Conservation (phyloP, 805 yeast genomes). For the Yamadazyma sp. region DNA sequence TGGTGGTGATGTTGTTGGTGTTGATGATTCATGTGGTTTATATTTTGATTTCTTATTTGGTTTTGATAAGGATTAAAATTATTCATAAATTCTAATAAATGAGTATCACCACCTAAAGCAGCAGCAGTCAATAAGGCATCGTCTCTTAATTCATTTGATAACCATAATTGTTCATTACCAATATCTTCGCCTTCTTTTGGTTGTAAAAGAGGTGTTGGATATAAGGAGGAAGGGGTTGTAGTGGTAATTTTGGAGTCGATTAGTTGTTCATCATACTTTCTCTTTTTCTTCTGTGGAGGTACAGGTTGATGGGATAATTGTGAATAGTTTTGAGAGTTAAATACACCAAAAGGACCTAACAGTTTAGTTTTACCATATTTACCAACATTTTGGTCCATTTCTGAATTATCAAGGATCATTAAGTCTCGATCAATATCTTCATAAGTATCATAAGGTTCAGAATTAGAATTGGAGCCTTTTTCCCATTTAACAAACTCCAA, state of each 20-base stretch:
- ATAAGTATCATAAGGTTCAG: constrained; percentile 58
- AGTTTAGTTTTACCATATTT: constrained; percentile 46
- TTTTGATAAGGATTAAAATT: constrained; percentile 8
- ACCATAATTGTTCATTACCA: constrained; percentile 38
- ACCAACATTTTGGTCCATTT: constrained; percentile 30
- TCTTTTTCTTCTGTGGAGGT: too few relatives aligned
- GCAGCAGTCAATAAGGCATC: constrained; percentile 75
- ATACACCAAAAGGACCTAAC: constrained; percentile 83
- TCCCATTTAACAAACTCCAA: constrained; percentile 75
- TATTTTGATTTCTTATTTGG: too few relatives aligned
- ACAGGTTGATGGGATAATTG: too few relatives aligned
- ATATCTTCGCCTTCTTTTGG: constrained; percentile 10
- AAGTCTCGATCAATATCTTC: constrained; percentile 80
- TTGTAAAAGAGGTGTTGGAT: constrained; percentile 7
- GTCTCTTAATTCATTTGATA: constrained; percentile 65
- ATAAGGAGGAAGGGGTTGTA: constrained; percentile 4
- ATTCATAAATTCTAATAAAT: constrained; percentile 52
- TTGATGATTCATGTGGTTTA: too few relatives aligned
- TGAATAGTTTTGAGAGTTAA: constrained; percentile 23
- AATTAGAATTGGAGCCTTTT: constrained; percentile 34
- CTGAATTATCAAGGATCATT: constrained; percentile 49
- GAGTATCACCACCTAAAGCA: constrained; percentile 60
- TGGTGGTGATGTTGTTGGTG: background rate
- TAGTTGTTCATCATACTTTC: background rate
- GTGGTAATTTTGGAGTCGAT: background rate